Conservation (phyloP, 2,329 filamentous ascomycete species). For the Raffaelea ambrosiae region DNA sequence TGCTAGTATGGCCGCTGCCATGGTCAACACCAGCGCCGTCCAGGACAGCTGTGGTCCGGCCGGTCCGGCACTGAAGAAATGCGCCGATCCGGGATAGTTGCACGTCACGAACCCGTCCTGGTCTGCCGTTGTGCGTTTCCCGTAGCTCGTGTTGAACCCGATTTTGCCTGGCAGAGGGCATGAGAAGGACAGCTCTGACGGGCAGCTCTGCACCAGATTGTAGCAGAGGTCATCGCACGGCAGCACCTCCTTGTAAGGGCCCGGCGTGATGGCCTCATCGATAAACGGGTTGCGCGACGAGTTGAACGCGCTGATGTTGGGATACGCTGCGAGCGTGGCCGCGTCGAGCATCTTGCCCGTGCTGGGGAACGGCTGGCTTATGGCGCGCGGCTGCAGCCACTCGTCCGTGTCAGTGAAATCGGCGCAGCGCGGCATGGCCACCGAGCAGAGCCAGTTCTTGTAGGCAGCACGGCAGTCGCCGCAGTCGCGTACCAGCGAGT, state of each 20-base stretch:
- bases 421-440: constrained; percentile 85
- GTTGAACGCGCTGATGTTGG: constrained; percentile 32
- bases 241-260: constrained; percentile 88
- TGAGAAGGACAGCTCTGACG: constrained; percentile 62
- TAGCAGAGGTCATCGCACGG: constrained; percentile 87
- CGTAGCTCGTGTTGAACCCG: constrained; percentile 41
- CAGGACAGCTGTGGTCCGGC: constrained; percentile 1
- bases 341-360: constrained; percentile 43
- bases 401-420: constrained; percentile 53
- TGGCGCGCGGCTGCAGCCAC: constrained; percentile 61
- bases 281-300: constrained; percentile 64
- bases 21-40: too few relatives aligned
- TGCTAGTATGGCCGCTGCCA: too few relatives aligned
- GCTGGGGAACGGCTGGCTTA: constrained; percentile 62
- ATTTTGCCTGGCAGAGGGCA: constrained; percentile 51
- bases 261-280: constrained; percentile 62
- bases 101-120: constrained; percentile 32
- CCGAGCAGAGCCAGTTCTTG: constrained; percentile 90
- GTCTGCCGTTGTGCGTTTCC: constrained; percentile 15
- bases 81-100: constrained; percentile 54
- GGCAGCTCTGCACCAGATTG: constrained; percentile 76
- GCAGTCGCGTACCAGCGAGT: constrained; percentile 74
- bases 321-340: constrained; percentile 17
- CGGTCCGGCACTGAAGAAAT: constrained; percentile 31
- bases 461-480: constrained; percentile 70